Percentiles rank a stretch among this genome's conserved stretches.
Conservation (phyloP, 2,329 filamentous ascomycete species). For the Emergomyces orientalis region DNA sequence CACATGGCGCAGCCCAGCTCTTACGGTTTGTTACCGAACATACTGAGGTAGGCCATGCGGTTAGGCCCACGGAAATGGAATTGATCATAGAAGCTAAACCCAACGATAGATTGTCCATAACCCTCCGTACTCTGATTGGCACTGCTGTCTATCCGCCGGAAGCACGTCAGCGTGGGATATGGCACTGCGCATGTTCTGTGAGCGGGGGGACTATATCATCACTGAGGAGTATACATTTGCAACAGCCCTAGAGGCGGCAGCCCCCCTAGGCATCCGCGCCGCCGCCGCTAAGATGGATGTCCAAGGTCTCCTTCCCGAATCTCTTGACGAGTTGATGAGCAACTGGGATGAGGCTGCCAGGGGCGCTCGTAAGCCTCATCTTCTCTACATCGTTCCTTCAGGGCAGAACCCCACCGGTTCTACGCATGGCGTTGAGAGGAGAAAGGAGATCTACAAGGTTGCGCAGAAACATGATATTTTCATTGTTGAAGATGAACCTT, state of each 20-base stretch:
- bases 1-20: constrained; percentile 75
- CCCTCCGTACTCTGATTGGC: constrained; percentile 87
- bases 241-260: constrained; percentile 58
- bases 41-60: constrained; percentile 53
- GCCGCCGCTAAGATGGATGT: constrained; percentile 56
- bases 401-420: constrained; percentile 89
- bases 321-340: constrained; percentile 53
- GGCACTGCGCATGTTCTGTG: constrained; percentile 69
- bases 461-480: constrained; percentile 75
- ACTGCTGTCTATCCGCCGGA: constrained; percentile 70
- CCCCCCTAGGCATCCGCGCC: constrained; percentile 53
- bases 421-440: constrained; percentile 60
- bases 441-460: constrained; percentile 64
- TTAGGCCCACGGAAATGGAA: not conserved
- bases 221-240: constrained; percentile 91
- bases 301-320: constrained; percentile 53
- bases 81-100: constrained; percentile 8
- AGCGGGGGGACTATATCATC: constrained; percentile 65
- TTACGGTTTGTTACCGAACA: constrained; percentile 89
- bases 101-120: constrained; percentile 56
- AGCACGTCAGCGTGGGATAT: constrained; percentile 82
- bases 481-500: constrained; percentile 88
- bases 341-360: constrained; percentile 54
- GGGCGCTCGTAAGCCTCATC: constrained; percentile 54
- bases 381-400: constrained; percentile 65